These are phyloP conservation scores for Pelargonium australe DNA, from an alignment of 441 rosid species.

Conservation along the genomic window DNA sequence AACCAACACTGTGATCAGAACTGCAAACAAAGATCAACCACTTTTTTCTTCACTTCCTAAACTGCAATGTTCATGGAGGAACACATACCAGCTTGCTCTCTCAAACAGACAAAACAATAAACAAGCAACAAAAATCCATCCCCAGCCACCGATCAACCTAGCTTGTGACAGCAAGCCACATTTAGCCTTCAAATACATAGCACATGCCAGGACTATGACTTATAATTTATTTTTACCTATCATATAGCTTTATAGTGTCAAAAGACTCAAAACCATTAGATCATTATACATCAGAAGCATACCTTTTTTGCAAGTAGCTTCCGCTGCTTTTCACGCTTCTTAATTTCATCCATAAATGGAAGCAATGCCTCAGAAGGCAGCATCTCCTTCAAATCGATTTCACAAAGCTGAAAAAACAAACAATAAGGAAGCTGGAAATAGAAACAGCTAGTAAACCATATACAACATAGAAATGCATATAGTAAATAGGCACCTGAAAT, in stretches of 20 bases:
- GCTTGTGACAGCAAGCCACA: neutral
- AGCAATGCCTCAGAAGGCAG: slow-evolving; percentile 56
- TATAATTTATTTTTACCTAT: neutral
- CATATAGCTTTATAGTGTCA: neutral
- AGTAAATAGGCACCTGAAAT: slow-evolving; percentile 48
- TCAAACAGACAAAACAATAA: neutral
- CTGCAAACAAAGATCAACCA: neutral
- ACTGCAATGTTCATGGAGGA: neutral
- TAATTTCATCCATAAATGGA: slow-evolving; percentile 85
- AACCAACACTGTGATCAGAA: neutral
- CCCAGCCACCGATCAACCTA: neutral
- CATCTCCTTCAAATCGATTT: slow-evolving; percentile 65
- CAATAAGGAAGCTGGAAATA: slow-evolving; percentile 4
- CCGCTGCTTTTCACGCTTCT: slow-evolving; percentile 79
- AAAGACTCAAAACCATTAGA: neutral
- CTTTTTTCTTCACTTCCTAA: neutral
- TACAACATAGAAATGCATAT: neutral
- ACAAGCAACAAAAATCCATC: neutral
- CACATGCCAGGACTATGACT: neutral
- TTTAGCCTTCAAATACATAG: neutral
- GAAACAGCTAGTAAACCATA: slow-evolving; percentile 11
- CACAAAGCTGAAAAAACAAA: slow-evolving; percentile 63
- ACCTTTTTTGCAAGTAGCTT: slow-evolving; percentile 77
- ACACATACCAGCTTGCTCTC: too few relatives aligned
- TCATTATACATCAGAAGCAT: neutral